Evolutionary conservation across 108 stramenopile genomes (phyloP).

Genomic region (Skeletonema menzelii): DNA sequence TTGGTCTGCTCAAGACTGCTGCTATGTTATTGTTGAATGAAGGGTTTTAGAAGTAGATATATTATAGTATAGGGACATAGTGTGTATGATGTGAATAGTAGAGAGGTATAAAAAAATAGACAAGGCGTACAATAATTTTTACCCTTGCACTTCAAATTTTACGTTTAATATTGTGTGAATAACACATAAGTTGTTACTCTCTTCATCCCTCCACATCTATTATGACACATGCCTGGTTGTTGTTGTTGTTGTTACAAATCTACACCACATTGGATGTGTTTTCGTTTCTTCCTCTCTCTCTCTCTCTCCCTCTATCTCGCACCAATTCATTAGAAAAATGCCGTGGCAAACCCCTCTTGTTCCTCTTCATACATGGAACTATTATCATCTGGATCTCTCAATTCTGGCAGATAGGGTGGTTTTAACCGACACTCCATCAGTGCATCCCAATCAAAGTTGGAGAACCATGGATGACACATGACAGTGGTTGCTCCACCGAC

Average conservation of each 20-base stretch:
- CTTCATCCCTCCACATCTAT: background rate
- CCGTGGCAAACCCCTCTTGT: conserved; percentile 40
- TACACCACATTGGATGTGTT: background rate
- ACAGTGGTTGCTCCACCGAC: conserved; percentile 72
- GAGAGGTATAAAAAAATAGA: no score
- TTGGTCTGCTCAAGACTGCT: conserved; percentile 16
- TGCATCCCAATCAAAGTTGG: conserved; percentile 71
- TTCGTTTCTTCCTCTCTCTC: background rate
- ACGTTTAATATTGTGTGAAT: background rate
- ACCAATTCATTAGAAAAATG: conserved; percentile 23
- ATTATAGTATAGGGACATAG: no score
- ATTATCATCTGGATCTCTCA: conserved; percentile 36
- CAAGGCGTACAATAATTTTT: no score
- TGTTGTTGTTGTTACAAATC: background rate
- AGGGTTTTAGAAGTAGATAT: background rate
- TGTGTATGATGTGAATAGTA: no score
- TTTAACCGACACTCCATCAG: conserved; percentile 38
- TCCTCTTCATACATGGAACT: conserved; percentile 24
- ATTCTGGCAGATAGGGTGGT: conserved; percentile 34
- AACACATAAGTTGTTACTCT: background rate
- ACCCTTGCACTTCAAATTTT: background rate
- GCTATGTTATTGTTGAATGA: conserved; percentile 4
- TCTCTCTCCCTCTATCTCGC: no score
- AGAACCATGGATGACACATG: conserved; percentile 80
- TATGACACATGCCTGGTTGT: no score